Evolutionary conservation across 306 rosid species (phyloP), one percentile per base, ranked within the genome.

Genomic region (Amphicarpaea edgeworthii): DNA sequence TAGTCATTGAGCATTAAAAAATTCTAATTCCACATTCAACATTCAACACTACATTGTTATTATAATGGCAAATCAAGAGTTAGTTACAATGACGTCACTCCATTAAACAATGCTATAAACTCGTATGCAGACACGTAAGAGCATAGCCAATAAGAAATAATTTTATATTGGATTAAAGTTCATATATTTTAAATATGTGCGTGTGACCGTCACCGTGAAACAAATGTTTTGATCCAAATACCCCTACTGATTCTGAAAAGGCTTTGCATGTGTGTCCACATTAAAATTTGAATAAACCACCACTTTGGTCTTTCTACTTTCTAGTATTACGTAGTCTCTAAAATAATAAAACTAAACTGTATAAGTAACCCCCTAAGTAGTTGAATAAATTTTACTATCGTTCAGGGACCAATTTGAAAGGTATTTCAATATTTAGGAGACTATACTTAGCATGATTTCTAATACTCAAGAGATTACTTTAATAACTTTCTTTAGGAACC

Each of bases 21-120:
- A 15, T 8, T 43, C 49, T 59, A 26, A 43, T 50, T 40, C 8
- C 3, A 49, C 72, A 26, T 15, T 60, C 61, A 50, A 40, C 26
- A 30, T 43, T 60, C 61, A 50, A 40, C 26, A 30, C 34, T 14
- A 17, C 30, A 34, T 12, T 63, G 40, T 12, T 43, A 49, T 51
- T 40, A 32, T 17, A 75, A 14, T 68, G 66, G 15, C 14, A 47
- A 50, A 45, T 26, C 61, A 50, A 24, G 46, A 50, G 23, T 50
- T 72, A 19, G 30, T 20, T 21, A 67, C 34, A 47, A 37, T 73
- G 57, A 24, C 28, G 70, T 53, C 14, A 30, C 65, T 74, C 78
- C 70, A 43, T 74, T 74, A 55, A 28, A 37, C 46, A 0, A 24
- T 14, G 14, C 28, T 15, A 19, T 16, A 19, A 50, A 42, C 4